Conservation (phyloP, 768 basidiomycete genomes). For the Mycena galopus region DNA sequence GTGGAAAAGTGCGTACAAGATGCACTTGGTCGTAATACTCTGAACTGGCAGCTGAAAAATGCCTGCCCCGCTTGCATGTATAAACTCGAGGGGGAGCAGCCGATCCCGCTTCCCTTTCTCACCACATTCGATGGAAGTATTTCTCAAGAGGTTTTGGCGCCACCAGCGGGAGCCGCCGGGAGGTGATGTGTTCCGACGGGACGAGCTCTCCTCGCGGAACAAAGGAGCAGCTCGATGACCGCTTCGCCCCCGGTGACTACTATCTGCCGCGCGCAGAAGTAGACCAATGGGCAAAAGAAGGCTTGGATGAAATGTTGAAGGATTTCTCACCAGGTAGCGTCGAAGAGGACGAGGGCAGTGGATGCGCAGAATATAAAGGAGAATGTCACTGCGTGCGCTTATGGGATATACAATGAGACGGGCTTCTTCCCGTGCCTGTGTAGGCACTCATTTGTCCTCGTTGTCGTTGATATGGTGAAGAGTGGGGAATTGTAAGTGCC, state of each 20-base stretch:
- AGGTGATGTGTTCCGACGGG: slow-evolving; percentile 20
- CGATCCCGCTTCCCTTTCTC: too few species aligned
- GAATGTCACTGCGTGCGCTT: too few species aligned
- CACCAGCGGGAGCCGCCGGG: slow-evolving; percentile 40
- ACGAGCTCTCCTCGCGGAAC: slow-evolving; percentile 36
- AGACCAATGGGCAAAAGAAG: slow-evolving; percentile 8
- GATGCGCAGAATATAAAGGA: too few species aligned
- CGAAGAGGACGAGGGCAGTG: too few species aligned
- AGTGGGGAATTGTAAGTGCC: not conserved
- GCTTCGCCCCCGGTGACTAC: not conserved
- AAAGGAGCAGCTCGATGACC: slow-evolving; percentile 48
- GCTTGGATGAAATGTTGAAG: slow-evolving; percentile 36
- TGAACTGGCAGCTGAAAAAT: too few species aligned
- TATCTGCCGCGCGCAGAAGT: slow-evolving; percentile 17
- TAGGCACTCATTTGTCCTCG: not conserved
- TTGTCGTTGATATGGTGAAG: not conserved
- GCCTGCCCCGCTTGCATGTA: slow-evolving; percentile 53
- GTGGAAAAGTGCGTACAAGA: too few species aligned
- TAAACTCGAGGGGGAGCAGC: not conserved
- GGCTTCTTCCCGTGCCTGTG: too few species aligned
- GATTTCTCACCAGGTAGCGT: slow-evolving; percentile 33
- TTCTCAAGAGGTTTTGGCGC: too few species aligned
- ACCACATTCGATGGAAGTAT: too few species aligned
- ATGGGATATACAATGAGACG: too few species aligned
- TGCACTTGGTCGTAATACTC: too few species aligned